phyloP scores from a whole-genome alignment of 129 eudicot genomes.

The Dittrichia graveolens region DNA sequence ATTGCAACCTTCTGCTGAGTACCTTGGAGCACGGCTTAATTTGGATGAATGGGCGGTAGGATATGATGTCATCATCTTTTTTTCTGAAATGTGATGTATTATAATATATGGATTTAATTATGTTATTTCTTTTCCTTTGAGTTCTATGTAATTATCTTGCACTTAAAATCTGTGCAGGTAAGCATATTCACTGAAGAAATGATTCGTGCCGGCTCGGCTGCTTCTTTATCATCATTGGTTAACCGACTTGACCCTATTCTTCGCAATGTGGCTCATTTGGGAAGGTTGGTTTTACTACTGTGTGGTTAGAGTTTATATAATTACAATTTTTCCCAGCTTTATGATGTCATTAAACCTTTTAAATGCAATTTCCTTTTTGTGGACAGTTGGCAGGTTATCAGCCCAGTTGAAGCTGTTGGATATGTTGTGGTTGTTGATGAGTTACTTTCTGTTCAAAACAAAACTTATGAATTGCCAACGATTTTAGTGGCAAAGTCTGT shows the following conservation, averaged over 20 bases:
- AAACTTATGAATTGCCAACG: slow-evolving; percentile 42
- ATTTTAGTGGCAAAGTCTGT: slow-evolving; percentile 51
- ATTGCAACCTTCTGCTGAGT: slow-evolving; percentile 55
- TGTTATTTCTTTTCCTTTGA: not conserved
- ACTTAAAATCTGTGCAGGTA: slow-evolving; percentile 33
- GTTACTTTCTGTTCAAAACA: slow-evolving; percentile 47
- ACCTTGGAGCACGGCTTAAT: slow-evolving; percentile 53
- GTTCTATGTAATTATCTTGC: slow-evolving; percentile 8
- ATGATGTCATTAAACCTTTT: not conserved
- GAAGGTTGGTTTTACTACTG: slow-evolving; percentile 38
- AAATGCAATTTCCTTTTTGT: slow-evolving; percentile 16
- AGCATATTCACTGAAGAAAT: slow-evolving; percentile 56
- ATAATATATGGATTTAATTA: not conserved
- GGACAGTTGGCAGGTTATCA: slow-evolving; percentile 61
- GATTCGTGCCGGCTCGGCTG: slow-evolving; percentile 54
- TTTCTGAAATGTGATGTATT: slow-evolving; percentile 1
- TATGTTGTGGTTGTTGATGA: slow-evolving; percentile 44
- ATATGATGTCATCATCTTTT: slow-evolving; percentile 4
- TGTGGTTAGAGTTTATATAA: not conserved
- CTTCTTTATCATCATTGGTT: slow-evolving; percentile 49
- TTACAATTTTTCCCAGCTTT: not conserved
- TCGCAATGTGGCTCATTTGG: slow-evolving; percentile 50
- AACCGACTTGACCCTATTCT: slow-evolving; percentile 58
- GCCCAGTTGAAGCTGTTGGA: slow-evolving; percentile 55
- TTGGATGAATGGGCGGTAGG: slow-evolving; percentile 59